Conservation (phyloP, 371 early-diverging fungal genomes). For the Globomyces sp. region DNA sequence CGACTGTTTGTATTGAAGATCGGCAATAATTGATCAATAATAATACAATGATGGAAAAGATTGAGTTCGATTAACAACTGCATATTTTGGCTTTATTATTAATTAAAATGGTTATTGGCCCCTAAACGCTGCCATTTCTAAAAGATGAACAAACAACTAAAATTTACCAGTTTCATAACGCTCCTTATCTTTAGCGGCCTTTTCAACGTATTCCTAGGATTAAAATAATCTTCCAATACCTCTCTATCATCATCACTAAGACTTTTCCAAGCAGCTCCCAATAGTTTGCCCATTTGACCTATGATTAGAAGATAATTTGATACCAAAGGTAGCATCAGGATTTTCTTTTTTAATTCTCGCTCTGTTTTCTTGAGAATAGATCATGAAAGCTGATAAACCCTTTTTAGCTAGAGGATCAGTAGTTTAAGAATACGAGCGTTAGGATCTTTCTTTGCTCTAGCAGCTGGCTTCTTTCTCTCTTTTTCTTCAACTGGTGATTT, state of each 20-base stretch:
- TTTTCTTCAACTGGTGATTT: slow-evolving; percentile 14
- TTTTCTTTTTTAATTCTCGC: slow-evolving; percentile 73
- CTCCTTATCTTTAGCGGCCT: slow-evolving; percentile 35
- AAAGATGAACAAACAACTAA: no score
- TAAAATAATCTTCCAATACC: slow-evolving; percentile 12
- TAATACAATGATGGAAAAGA: no score
- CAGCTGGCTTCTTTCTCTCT: slow-evolving; percentile 10
- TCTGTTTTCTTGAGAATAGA: slow-evolving; percentile 79
- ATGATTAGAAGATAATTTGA: slow-evolving; percentile 15
- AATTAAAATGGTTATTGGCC: background rate
- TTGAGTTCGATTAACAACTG: no score
- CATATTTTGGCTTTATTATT: no score
- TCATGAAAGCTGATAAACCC: slow-evolving; percentile 63
- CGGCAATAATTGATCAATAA: no score
- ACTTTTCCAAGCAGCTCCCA: slow-evolving; percentile 44
- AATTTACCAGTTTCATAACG: slow-evolving; percentile 22
- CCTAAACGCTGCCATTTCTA: slow-evolving; percentile 26
- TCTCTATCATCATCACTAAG: slow-evolving; percentile 30
- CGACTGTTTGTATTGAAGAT: no score
- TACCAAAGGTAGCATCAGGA: slow-evolving; percentile 78
- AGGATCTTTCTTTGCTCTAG: slow-evolving; percentile 22
- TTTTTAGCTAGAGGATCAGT: background rate
- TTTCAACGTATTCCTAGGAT: slow-evolving; percentile 30
- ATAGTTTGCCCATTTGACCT: slow-evolving; percentile 38
- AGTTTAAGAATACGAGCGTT: background rate